A percentile compares a stretch with the other conserved stretches of the same genome.
phyloP scores from a whole-genome alignment of 352 stramenopile species.

The Phytopythium mirpurense region DNA sequence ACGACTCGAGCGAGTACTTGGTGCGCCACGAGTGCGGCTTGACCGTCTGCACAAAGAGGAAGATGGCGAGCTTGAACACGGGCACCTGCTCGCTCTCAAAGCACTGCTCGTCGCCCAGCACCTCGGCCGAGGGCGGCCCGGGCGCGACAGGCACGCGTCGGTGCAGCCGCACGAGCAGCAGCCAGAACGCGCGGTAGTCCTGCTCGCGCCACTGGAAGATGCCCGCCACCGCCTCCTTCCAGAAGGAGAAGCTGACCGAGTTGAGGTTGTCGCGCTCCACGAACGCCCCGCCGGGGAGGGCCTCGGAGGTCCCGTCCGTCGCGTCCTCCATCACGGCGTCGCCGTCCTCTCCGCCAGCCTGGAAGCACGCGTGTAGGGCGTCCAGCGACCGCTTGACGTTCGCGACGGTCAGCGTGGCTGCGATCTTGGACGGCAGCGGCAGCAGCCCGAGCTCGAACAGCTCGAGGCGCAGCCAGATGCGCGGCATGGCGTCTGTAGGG shows the following conservation, averaged over 20 bases:
- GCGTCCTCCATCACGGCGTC: slow-evolving; percentile 29
- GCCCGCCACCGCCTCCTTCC: slow-evolving; percentile 49
- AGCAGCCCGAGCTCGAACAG: slow-evolving; percentile 82
- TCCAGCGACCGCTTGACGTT: slow-evolving; percentile 63
- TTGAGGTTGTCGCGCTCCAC: slow-evolving; percentile 62
- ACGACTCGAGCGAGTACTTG: slow-evolving; percentile 73
- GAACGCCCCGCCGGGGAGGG: slow-evolving; percentile 15
- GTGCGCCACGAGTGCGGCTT: slow-evolving; percentile 68
- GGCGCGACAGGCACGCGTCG: slow-evolving; percentile 51
- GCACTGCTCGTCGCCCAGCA: slow-evolving; percentile 56
- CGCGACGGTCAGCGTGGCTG: slow-evolving; percentile 47
- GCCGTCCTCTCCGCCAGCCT: slow-evolving; percentile 4
- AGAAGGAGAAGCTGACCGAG: slow-evolving; percentile 45
- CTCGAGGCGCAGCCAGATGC: slow-evolving; percentile 80
- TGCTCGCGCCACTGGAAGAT: slow-evolving; percentile 80
- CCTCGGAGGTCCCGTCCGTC: slow-evolving; percentile 33
- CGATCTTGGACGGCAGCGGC: slow-evolving; percentile 66
- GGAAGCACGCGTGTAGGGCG: slow-evolving; percentile 42
- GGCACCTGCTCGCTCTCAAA: slow-evolving; percentile 45
- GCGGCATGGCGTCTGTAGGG: slow-evolving; percentile 38
- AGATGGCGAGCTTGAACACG: slow-evolving; percentile 74
- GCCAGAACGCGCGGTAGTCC: slow-evolving; percentile 80
- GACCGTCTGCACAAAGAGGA: slow-evolving; percentile 77
- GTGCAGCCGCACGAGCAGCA: slow-evolving; percentile 75
- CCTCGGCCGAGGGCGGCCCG: slow-evolving; percentile 10